Evolutionary conservation across 208 protist genomes (phyloP).

Genomic region (Acanthamoeba quina): DNA sequence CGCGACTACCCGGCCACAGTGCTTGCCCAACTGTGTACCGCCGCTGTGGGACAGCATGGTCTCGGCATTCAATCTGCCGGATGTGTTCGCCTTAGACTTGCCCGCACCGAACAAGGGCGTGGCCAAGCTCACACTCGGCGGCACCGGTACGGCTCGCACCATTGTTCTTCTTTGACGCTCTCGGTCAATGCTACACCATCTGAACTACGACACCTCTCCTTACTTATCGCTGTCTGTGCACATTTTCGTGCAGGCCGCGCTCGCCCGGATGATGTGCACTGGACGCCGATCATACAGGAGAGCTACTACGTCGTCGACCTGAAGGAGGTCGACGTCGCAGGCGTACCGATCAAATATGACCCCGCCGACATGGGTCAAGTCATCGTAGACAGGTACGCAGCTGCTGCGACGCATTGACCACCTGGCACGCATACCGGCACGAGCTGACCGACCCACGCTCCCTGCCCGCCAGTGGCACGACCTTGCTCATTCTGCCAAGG

Average conservation of each 20-base stretch:
- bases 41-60: slow-evolving; percentile 61
- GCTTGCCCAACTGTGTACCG: slow-evolving; percentile 25
- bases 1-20: background rate
- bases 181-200: background rate
- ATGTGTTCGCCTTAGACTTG: slow-evolving; percentile 40
- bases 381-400: slow-evolving; percentile 52
- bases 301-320: slow-evolving; percentile 69
- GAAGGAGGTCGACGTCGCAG: slow-evolving; percentile 36
- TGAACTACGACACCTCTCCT: background rate
- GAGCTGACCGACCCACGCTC: too few relatives aligned
- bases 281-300: slow-evolving; percentile 52
- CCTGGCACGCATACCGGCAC: too few relatives aligned
- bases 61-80: background rate
- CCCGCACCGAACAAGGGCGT: background rate
- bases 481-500: slow-evolving; percentile 53
- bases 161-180: background rate
- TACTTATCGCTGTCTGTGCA: too few relatives aligned
- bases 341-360: background rate
- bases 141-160: background rate
- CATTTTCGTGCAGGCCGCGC: background rate
- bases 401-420: too few relatives aligned
- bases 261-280: background rate
- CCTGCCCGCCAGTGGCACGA: slow-evolving; percentile 8
- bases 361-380: slow-evolving; percentile 49
- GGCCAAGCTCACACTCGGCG: slow-evolving; percentile 27